Evolutionary conservation across 805 yeast species (phyloP), one percentile per base, ranked within the genome.

Genomic region (Monosporozyma aquatica): DNA sequence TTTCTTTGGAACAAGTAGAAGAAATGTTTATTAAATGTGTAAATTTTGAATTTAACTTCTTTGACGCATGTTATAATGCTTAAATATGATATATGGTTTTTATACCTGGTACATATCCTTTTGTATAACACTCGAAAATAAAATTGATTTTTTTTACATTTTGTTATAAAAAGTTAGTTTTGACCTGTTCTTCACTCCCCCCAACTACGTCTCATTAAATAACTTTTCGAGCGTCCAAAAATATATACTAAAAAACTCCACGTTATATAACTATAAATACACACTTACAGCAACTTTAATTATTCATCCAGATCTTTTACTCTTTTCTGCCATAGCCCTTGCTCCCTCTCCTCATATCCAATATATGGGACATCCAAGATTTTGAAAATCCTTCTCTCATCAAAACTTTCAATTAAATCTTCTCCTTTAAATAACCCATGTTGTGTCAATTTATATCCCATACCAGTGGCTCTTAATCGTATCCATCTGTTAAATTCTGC

Each of bases 1-100:
- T 52, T 14, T 6, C 22, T 5, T n/a, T 32, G 11, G 30, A 22
- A 11, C 29, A 28, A 28, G 40, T 37, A 5, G 40, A 37, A 28
- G 21, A 17, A 8, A 37, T 37, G 11, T 71, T 71, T 45, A 55
- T 47, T 14, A 55, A 57, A 35, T 62, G 69, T 15, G 43, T 72
- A 9, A 52, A 69, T 9, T 52, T 65, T 24, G 80, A 75, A 44
- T 58, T 59, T 25, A 66, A 53, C 4, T 75, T 75, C 53, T 74
- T 75, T 48, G 70, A 72, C 4, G 65, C 62, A 6, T 72, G 79
- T 50, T 74, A 69, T 56, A 47, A 58, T 8, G 55, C 54, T 20
- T 47, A 47, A 25, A 13, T 18, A n/a, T n/a, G n/a, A n/a, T n/a
- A n/a, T n/a, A n/a, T 21, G 10, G 13, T 11, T 15, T 23, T 15